Evolutionary conservation across 2,329 filamentous ascomycete species (phyloP).

Genomic region (Cadophora sp.): DNA sequence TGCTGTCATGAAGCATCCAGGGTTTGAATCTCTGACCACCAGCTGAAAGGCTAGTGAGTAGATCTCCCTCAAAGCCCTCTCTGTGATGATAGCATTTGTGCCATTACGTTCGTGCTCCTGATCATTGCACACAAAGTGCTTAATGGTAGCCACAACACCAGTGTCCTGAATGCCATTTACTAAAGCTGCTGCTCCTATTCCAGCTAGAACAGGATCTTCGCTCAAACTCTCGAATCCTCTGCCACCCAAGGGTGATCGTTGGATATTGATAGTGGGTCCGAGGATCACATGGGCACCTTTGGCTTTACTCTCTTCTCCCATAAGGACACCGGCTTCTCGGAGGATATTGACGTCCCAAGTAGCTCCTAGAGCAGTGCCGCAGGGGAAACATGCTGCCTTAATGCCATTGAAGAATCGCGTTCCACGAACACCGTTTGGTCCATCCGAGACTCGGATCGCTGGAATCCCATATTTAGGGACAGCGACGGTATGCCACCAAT

Average conservation of each 20-base stretch:
- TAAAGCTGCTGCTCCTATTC: constrained; percentile 51
- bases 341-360: constrained; percentile 71
- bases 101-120: constrained; percentile 48
- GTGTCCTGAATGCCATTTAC: constrained; percentile 53
- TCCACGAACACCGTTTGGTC: constrained; percentile 46
- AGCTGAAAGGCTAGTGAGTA: constrained; percentile 55
- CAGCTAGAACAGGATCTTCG: constrained; percentile 55
- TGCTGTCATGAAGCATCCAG: constrained; percentile 54
- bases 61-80: constrained; percentile 50
- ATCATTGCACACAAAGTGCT: constrained; percentile 56
- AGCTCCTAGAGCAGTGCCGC: constrained; percentile 58
- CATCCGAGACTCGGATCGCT: constrained; percentile 45
- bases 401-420: constrained; percentile 46
- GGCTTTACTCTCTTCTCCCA: constrained; percentile 69
- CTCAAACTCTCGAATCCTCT: constrained; percentile 56
- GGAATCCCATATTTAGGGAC: constrained; percentile 43
- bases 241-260: constrained; percentile 54
- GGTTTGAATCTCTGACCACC: constrained; percentile 50
- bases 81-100: constrained; percentile 47
- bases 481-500: constrained; percentile 45
- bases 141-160: constrained; percentile 52
- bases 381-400: constrained; percentile 54
- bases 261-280: constrained; percentile 64
- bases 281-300: constrained; percentile 77
- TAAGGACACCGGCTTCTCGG: constrained; percentile 66